Evolutionary conservation across 1,284 basidiomycete species (phyloP).

Genomic region (Schizophyllum commune): DNA sequence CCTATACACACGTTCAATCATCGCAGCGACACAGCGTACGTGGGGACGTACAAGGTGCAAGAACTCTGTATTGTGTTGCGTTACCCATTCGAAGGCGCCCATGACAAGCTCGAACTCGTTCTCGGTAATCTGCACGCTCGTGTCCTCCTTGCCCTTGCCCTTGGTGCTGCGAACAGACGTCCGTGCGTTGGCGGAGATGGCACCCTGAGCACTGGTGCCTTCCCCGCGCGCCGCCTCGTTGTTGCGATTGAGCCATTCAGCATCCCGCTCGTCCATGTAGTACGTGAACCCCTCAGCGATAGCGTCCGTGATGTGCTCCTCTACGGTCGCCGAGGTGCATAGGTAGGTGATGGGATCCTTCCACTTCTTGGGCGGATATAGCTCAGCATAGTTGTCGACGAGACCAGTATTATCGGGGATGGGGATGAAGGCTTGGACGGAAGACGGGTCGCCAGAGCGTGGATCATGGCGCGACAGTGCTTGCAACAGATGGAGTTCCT

Average conservation of each 20-base stretch:
- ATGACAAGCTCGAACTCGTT: slow-evolving; percentile 95
- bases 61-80: slow-evolving; percentile 85
- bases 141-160: slow-evolving; percentile 71
- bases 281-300: slow-evolving; percentile 73
- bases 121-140: slow-evolving; percentile 65
- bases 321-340: slow-evolving; percentile 81
- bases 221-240: slow-evolving; percentile 86
- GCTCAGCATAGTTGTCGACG: slow-evolving; percentile 63
- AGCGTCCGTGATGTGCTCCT: slow-evolving; percentile 59
- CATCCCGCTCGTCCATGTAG: slow-evolving; percentile 94
- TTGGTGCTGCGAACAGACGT: slow-evolving; percentile 59
- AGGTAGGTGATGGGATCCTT: slow-evolving; percentile 76
- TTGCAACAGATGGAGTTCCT: slow-evolving; percentile 93
- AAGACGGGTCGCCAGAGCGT: slow-evolving; percentile 37
- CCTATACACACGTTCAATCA: slow-evolving; percentile 1
- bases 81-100: slow-evolving; percentile 89
- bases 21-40: not conserved
- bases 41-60: slow-evolving; percentile 68
- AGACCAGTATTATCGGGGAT: slow-evolving; percentile 83
- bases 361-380: slow-evolving; percentile 69
- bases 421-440: slow-evolving; percentile 73
- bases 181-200: slow-evolving; percentile 37
- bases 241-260: slow-evolving; percentile 88
- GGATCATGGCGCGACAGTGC: slow-evolving; percentile 54
- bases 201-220: slow-evolving; percentile 69